phyloP scores from a whole-genome alignment of 2,329 filamentous ascomycete species.

The Hysterium pulicare region DNA sequence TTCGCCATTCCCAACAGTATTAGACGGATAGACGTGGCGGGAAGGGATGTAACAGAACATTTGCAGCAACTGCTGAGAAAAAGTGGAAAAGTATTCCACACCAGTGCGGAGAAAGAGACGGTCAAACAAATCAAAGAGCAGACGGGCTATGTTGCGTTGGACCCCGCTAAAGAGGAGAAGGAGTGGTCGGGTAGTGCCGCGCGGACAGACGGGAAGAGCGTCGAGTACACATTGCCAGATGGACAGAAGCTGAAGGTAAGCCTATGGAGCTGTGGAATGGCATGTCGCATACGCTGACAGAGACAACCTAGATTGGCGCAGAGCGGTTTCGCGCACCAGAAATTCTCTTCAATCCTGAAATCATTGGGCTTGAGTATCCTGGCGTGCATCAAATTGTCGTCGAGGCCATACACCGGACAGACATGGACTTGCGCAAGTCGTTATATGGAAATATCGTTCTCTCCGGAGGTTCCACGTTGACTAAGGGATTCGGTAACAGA shows the following conservation, averaged over 20 bases:
- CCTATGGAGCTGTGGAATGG: slow-evolving; percentile 8
- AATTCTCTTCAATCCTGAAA: slow-evolving; percentile 95
- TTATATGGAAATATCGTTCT: slow-evolving; percentile 96
- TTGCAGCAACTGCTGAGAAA: slow-evolving; percentile 88
- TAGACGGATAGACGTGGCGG: slow-evolving; percentile 91
- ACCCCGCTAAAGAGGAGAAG: slow-evolving; percentile 92
- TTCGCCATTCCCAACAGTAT: slow-evolving; percentile 97
- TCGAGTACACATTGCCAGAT: slow-evolving; percentile 88
- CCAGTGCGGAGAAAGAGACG: slow-evolving; percentile 98
- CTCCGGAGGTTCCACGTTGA: slow-evolving; percentile 91
- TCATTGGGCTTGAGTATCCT: slow-evolving; percentile 94
- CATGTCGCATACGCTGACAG: slow-evolving; percentile 18
- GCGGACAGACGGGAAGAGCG: slow-evolving; percentile 73
- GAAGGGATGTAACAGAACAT: slow-evolving; percentile 93
- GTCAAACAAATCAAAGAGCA: slow-evolving; percentile 96
- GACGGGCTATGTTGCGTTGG: slow-evolving; percentile 83
- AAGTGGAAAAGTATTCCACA: slow-evolving; percentile 92
- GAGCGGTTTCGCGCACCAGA: slow-evolving; percentile 95
- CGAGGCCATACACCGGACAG: slow-evolving; percentile 89
- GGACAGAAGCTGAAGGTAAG: slow-evolving; percentile 85
- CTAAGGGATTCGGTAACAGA: slow-evolving; percentile 93
- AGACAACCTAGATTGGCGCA: slow-evolving; percentile 66
- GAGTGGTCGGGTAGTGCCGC: slow-evolving; percentile 75
- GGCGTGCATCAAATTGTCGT: slow-evolving; percentile 98
- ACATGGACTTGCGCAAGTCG: slow-evolving; percentile 90